Base-by-base conservation (phyloP, 2,329 filamentous ascomycete genomes). In the Apiospora kogelbergensis region DNA sequence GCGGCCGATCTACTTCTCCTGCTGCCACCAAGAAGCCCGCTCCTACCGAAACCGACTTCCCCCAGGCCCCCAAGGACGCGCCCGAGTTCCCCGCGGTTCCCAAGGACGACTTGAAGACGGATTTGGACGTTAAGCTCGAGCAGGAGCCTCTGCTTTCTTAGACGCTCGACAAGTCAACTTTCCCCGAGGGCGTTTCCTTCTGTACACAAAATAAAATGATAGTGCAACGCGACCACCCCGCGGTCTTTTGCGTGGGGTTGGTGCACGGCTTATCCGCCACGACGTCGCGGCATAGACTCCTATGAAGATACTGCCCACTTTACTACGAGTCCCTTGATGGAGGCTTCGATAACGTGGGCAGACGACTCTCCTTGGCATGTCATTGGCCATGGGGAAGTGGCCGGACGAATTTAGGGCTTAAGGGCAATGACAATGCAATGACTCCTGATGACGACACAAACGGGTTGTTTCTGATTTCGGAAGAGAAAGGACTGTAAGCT, bases 1-100 rank as follows among this genome's bases (percentile, higher is more conserved):
- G 85, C 69, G 85, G 85, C 74, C 81, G 81, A 71, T 80, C 81
- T 22, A 76, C 81, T 68, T 81, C 84, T 46, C 80, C 83, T 67
- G 81, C 83, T 74, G 74, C 78, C 71, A 76, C 79, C 65, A 73
- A 83, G 67, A 82, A 82, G 74, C 73, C 81, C 41, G 80, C 74
- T 42, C 68, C 71, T 2, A 17, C 65, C 40, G 81, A 83, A 44
- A 75, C 82, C 57, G 85, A 87, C 73, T 87, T 88, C 77, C 85
- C 85, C 5, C 76, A 81, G 63, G 82, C 78, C 40, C 81, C 81
- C 68, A 79, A 78, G 74, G 72, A 79, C 69, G 67, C 65, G n/a
- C 69, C 63, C 10, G 68, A 68, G 17, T 72, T 69, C 67, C 73
- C 69, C 63, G 63, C 22, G 24, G 68, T 80, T 6, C 81, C 82